Conservation (phyloP, 768 basidiomycete genomes). For the Trametes gibbosa region DNA sequence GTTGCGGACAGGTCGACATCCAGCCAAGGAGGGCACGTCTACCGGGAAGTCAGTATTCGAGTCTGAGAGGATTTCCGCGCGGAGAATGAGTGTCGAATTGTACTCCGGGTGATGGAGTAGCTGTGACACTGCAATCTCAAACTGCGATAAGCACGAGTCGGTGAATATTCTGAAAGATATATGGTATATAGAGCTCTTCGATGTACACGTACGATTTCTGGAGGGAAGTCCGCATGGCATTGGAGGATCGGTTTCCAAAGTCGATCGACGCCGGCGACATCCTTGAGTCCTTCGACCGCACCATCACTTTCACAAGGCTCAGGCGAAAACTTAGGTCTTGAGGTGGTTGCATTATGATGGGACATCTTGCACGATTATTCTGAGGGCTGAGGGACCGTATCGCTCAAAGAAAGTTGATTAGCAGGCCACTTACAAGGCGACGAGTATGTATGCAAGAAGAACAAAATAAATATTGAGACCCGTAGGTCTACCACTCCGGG, state of each 20-base stretch:
- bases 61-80: constrained; percentile 61
- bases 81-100: constrained; percentile 86
- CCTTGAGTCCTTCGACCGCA: not conserved
- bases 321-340: constrained; percentile 14
- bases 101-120: constrained; percentile 89
- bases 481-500: constrained; percentile 76
- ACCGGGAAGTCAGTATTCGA: constrained; percentile 22
- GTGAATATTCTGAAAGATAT: too few species aligned
- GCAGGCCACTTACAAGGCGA: too few species aligned
- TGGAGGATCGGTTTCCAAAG: constrained; percentile 31
- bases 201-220: constrained; percentile 32
- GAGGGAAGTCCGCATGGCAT: constrained; percentile 33
- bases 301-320: not conserved
- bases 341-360: too few species aligned
- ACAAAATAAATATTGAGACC: constrained; percentile 41
- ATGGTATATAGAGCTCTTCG: too few species aligned
- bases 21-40: constrained; percentile 38
- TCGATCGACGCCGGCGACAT: not conserved
- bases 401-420: too few species aligned
- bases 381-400: too few species aligned
- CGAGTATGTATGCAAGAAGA: too few species aligned
- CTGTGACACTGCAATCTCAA: constrained; percentile 67
- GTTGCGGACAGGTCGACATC: constrained; percentile 42
- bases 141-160: constrained; percentile 56
- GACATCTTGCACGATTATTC: not conserved